Evolutionary conservation across 768 basidiomycete species (phyloP), one percentile per base, ranked within the genome.

Genomic region (Cystofilobasidium bisporidii): DNA sequence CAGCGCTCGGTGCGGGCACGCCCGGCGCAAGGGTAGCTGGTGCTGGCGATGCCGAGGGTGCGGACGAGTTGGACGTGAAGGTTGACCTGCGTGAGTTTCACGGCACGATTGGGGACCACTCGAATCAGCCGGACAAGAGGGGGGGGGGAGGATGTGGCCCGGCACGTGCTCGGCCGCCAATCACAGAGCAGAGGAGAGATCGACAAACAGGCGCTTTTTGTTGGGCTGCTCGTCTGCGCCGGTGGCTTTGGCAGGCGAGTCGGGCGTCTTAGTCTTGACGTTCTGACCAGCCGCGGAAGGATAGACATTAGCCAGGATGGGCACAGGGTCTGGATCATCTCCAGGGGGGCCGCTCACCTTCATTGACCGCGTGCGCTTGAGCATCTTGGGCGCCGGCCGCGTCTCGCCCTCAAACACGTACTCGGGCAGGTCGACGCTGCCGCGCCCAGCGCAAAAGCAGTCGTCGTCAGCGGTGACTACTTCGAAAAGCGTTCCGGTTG

Each of bases 191-290:
- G 36, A 17, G 24, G 22, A 48, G 8, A 32, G 55, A 58, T n/a
- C 20, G 36, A 67, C 61, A 28, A n/a, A 63, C 67, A 68, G 56
- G 43, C 67, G 67, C 55, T 68, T 68, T 56, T 68, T 68, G 61
- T 50, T 63, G 33, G 67, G 60, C 36, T 53, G 67, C 30, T 68
- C 67, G 55, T 32, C 33, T 26, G 61, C 30, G 10, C 38, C 50
- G 6, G 60, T 24, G 1, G 26, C 28, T 5, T 61, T 41, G 15
- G 26, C 61, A 26, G 38, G n/a, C 20, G 60, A 38, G 28, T 68
- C 55, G 41, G 61, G 28, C 15, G 38, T 32, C 53, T 68, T 63
- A 5, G 36, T 18, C 53, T 62, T 43, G 32, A 58, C 33, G 41
- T n/a, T 48, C 55, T 47, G 61, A 12, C 28, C 12, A 10, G 28